Base-by-base conservation (phyloP, 2,329 filamentous ascomycete genomes). In the Aspergillus glaucus region DNA sequence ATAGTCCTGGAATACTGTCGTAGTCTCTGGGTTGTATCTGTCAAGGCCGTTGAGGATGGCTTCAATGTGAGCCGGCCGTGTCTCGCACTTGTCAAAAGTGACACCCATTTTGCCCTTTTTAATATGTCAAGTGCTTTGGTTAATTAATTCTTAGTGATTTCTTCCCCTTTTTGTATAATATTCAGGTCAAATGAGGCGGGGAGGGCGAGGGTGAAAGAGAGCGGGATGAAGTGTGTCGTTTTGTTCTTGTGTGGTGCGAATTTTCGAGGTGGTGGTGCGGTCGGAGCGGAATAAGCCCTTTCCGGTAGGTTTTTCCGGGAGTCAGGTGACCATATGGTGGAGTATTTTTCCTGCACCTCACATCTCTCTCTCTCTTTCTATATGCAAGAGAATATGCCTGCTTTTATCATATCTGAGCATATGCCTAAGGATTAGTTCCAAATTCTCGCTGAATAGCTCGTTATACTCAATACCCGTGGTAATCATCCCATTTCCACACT, bases 21-120 rank as follows among this genome's bases (percentile, higher is more conserved):
- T 95, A 45, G 93, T 95, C 78, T 98, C 93, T 39, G 93, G 93
- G 74, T 98, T 98, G 79, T 98, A 98, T 66, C 93, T 83, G 75
- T 98, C 93, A 56, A 98, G 88, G 62, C 93, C 92, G 75, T 92
- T 95, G 68, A 98, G 89, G 67, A 98, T 96, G 72, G 77, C 79
- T 68, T 89, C 86, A 73, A 98, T 94, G 71, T 93, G 85, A 60
- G 93, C 88, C 62, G 93, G 92, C 71, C 93, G 81, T 74, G 95
- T 88, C 63, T 88, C 85, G 77, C 88, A 87, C 74, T 91, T 88
- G 80, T 96, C 92, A 76, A 86, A 87, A 52, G 82, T 73, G 57
- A 65, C 61, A 44, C 48, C 62, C 62, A 65, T 65, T 39, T 50
- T 62, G 52, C 43, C 44, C 34, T 50, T 50, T 51, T 47, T 30